Evolutionary conservation across 2,329 filamentous ascomycete species (phyloP).

Genomic region (Scedosporium minutisporum): DNA sequence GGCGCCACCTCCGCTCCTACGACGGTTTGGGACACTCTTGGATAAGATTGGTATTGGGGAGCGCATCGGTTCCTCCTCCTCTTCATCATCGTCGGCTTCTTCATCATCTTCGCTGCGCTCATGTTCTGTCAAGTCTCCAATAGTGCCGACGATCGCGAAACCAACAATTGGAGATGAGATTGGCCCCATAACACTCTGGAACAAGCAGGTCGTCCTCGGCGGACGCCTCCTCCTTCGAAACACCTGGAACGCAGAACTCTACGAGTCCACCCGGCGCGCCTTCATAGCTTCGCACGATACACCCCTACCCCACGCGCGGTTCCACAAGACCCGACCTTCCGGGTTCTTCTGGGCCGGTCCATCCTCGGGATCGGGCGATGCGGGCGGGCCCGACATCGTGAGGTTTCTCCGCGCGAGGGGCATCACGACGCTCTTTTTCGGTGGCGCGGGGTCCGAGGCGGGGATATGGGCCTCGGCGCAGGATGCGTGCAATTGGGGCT

Average conservation of each 20-base stretch:
- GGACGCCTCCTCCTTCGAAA: conserved; percentile 39
- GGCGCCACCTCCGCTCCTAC: conserved; percentile 39
- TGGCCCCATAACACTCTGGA: conserved; percentile 22
- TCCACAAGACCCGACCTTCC: conserved; percentile 49
- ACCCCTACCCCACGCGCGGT: conserved; percentile 31
- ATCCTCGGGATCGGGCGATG: conserved; percentile 10
- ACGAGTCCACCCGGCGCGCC: conserved; percentile 27
- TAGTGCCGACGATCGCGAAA: background rate
- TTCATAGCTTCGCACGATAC: conserved; percentile 23
- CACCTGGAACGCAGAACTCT: conserved; percentile 47
- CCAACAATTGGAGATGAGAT: conserved; percentile 30
- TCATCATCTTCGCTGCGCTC: background rate
- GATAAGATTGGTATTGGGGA: background rate
- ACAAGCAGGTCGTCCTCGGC: conserved; percentile 4
- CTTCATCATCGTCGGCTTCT: background rate
- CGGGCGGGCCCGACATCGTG: conserved; percentile 19
- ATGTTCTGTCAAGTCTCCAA: background rate
- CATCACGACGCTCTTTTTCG: conserved; percentile 42
- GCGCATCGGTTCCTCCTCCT: background rate
- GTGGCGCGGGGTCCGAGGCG: conserved; percentile 53
- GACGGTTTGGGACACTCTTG: conserved; percentile 30
- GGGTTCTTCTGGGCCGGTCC: conserved; percentile 41
- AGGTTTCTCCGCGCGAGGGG: conserved; percentile 26
- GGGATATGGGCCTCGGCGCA: conserved; percentile 47
- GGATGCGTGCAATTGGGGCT: conserved; percentile 46